A percentile compares a stretch with the other conserved stretches of the same genome.
Conservation (phyloP, 1,139 yeast genomes). For the Lodderomyces pseudojiufengensis region DNA sequence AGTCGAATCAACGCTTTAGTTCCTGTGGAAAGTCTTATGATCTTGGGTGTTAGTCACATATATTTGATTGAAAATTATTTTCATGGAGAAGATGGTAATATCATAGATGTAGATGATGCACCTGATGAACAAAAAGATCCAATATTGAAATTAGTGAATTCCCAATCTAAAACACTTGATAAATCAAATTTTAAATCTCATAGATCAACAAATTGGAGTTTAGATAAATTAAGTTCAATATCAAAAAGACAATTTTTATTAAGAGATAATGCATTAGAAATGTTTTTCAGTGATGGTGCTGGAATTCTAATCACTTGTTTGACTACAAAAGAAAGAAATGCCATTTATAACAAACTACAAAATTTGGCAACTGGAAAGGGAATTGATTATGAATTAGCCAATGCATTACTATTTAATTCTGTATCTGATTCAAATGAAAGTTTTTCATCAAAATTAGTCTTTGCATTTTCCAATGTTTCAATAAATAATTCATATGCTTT, state of each 20-base stretch:
- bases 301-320: conserved; percentile 60
- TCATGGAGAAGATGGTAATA: conserved; percentile 55
- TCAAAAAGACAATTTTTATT: conserved; percentile 71
- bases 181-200: conserved; percentile 30
- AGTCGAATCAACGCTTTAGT: conserved; percentile 71
- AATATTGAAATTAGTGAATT: conserved; percentile 55
- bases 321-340: conserved; percentile 50
- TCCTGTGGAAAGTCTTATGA: conserved; percentile 68
- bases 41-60: conserved; percentile 58
- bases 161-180: conserved; percentile 23
- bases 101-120: conserved; percentile 65
- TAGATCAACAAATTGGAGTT: conserved; percentile 52
- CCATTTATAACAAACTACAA: conserved; percentile 46
- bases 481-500: conserved; percentile 25
- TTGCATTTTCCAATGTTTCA: conserved; percentile 29
- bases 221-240: conserved; percentile 54
- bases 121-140: conserved; percentile 61
- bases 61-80: conserved; percentile 71
- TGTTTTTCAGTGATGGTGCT: conserved; percentile 70
- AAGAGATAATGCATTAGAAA: conserved; percentile 74
- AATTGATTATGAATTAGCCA: conserved; percentile 49
- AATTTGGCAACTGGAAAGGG: conserved; percentile 45
- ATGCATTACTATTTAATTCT: conserved; percentile 46
- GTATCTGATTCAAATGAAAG: conserved; percentile 27
- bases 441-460: conserved; percentile 32